These are phyloP conservation scores for Triticum timopheevii DNA, from an alignment of 176 grass and related monocot genomes.

Conservation along the genomic window DNA sequence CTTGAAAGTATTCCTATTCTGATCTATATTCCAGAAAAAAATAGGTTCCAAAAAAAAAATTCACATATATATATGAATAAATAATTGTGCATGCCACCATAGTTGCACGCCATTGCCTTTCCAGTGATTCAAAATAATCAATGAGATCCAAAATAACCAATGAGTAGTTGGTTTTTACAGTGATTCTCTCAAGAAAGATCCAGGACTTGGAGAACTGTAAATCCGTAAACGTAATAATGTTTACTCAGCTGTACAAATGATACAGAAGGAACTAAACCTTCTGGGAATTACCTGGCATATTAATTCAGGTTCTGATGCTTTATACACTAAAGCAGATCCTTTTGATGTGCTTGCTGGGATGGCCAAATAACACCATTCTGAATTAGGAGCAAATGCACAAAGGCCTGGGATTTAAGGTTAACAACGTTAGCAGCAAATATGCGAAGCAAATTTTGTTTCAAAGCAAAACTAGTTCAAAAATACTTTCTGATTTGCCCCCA, in stretches of 20 bases:
- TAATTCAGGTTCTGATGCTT: slow-evolving; percentile 88
- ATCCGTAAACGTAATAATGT: background rate
- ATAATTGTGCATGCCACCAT: background rate
- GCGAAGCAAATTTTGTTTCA: background rate
- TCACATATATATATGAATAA: background rate
- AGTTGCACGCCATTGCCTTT: background rate
- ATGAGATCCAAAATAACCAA: slow-evolving; percentile 1
- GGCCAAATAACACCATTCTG: slow-evolving; percentile 78
- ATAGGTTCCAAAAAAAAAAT: background rate
- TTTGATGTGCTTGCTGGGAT: slow-evolving; percentile 86
- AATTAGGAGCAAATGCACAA: slow-evolving; percentile 92
- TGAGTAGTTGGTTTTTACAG: background rate
- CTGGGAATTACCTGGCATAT: slow-evolving; percentile 71
- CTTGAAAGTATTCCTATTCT: background rate
- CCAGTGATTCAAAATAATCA: background rate
- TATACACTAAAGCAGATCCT: slow-evolving; percentile 89
- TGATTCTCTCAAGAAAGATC: background rate
- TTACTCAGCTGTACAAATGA: background rate
- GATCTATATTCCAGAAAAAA: background rate
- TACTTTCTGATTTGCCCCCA: background rate
- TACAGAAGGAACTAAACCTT: background rate
- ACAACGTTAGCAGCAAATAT: slow-evolving; percentile 23
- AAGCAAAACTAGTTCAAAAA: background rate
- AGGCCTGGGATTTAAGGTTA: slow-evolving; percentile 55
- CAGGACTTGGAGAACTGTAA: background rate